Evolutionary conservation across 78 protist genomes (phyloP).

Genomic region (Pirum gemmata): DNA sequence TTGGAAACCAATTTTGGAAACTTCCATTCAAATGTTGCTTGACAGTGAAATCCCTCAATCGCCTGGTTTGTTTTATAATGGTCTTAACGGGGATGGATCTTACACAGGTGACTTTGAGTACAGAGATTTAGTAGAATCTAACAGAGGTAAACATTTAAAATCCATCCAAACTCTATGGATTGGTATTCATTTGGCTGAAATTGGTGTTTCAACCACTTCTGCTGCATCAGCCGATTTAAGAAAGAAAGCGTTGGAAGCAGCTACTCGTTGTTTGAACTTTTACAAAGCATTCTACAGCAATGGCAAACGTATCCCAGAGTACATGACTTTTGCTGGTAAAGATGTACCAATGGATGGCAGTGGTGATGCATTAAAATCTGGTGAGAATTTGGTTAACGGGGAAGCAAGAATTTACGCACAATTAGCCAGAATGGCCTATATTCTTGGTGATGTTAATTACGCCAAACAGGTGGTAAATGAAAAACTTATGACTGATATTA

Average conservation of each 20-base stretch:
- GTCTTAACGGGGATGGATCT: background rate
- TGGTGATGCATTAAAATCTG: too few species aligned
- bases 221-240: background rate
- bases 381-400: conserved; percentile 3
- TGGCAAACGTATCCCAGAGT: conserved; percentile 19
- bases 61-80: conserved; percentile 9
- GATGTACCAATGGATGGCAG: too few species aligned
- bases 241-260: background rate
- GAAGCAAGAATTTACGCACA: background rate
- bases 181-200: conserved; percentile 12
- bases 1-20: background rate
- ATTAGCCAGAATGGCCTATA: too few species aligned
- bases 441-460: too few species aligned
- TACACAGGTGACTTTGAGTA: conserved; percentile 34
- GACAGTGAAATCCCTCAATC: conserved; percentile 19
- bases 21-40: conserved; percentile 14
- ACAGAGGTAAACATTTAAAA: conserved; percentile 9
- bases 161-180: conserved; percentile 22
- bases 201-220: background rate
- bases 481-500: too few species aligned
- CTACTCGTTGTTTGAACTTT: background rate
- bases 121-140: background rate
- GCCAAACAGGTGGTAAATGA: too few species aligned
- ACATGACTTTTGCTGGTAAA: conserved; percentile 14
- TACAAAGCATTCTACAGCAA: conserved; percentile 7